Evolutionary conservation across 345 rosid species (phyloP).

Genomic region (Gossypium longicalyx): DNA sequence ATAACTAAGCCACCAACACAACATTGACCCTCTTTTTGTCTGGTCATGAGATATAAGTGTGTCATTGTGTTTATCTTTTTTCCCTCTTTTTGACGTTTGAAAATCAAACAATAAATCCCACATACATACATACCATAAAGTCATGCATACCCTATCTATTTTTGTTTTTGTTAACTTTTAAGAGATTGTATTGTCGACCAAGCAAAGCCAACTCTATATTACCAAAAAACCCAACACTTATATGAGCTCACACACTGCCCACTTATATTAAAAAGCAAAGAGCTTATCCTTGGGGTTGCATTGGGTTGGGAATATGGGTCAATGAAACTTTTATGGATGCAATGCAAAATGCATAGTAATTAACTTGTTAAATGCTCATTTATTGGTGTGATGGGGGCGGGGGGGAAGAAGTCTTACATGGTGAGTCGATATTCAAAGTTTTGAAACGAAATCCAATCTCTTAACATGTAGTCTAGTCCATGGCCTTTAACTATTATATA

Average conservation of each 20-base stretch:
- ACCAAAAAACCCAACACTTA: background rate
- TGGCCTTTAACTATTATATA: background rate
- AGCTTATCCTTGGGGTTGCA: background rate
- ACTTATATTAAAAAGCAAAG: background rate
- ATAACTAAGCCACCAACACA: slow-evolving; percentile 2
- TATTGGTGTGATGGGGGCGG: background rate
- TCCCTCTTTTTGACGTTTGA: slow-evolving; percentile 3
- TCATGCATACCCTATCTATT: slow-evolving; percentile 1
- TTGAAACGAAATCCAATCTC: background rate
- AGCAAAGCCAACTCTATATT: background rate
- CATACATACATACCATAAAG: background rate
- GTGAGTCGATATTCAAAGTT: background rate
- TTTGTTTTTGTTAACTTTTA: background rate
- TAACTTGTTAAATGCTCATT: background rate
- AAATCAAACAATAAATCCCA: background rate
- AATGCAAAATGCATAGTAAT: background rate
- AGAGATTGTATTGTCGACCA: background rate
- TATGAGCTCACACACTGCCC: background rate
- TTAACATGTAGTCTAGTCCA: background rate
- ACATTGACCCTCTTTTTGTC: background rate
- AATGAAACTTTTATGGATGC: no score
- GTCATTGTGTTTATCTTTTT: background rate
- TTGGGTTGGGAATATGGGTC: background rate
- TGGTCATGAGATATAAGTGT: background rate
- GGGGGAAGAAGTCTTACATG: background rate